Percentiles rank a stretch among this genome's conserved stretches.
These are phyloP conservation scores for Arctium lappa DNA, from an alignment of 129 eudicot genomes.

Conservation along the genomic window DNA sequence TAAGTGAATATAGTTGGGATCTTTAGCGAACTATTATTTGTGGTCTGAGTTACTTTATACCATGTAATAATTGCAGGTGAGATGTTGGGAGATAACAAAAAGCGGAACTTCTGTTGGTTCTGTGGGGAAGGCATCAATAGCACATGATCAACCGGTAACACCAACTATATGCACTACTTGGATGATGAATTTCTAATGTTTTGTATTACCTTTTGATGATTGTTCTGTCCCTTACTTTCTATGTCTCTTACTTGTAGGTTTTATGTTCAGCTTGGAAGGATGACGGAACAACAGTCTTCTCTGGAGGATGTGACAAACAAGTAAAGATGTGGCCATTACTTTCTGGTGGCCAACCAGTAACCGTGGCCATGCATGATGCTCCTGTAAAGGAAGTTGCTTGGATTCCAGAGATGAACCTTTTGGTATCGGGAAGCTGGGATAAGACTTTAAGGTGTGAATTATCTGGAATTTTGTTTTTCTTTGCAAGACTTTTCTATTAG, in stretches of 20 bases:
- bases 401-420: constrained; percentile 90
- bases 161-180: not conserved
- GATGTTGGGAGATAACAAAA: constrained; percentile 91
- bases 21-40: not conserved
- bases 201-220: not conserved
- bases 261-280: constrained; percentile 98
- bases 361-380: constrained; percentile 97
- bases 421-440: constrained; percentile 98
- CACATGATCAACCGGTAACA: constrained; percentile 92
- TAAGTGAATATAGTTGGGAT: not conserved
- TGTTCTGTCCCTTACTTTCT: not conserved
- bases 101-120: constrained; percentile 53
- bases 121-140: constrained; percentile 66
- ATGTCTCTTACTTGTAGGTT: constrained; percentile 46
- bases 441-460: constrained; percentile 69
- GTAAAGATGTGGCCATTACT: constrained; percentile 91
- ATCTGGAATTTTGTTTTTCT: not conserved
- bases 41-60: constrained; percentile 7
- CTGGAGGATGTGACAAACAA: constrained; percentile 98
- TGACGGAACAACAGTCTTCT: constrained; percentile 94
- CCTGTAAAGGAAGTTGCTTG: constrained; percentile 92
- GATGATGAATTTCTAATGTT: not conserved
- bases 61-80: constrained; percentile 46
- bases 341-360: constrained; percentile 84
- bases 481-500: not conserved